Percentiles rank a stretch among this genome's conserved stretches.
These are phyloP conservation scores for Abelmoschus esculentus DNA, from an alignment of 345 rosid genomes.

Conservation along the genomic window DNA sequence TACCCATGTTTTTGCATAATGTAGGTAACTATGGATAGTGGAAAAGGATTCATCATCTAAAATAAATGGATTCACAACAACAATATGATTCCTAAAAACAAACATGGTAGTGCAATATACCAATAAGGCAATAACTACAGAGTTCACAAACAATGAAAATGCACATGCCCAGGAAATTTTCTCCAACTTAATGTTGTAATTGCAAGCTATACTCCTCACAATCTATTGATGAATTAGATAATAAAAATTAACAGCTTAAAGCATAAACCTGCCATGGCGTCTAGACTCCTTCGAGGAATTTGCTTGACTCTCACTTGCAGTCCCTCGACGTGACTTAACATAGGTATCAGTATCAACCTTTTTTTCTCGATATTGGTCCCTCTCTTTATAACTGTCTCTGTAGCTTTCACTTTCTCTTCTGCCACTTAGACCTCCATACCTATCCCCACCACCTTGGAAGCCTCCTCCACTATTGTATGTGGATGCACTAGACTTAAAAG, in stretches of 20 bases:
- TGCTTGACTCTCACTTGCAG: constrained; percentile 32
- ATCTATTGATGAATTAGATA: neutral
- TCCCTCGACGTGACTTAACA: constrained; percentile 43
- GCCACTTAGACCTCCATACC: constrained; percentile 38
- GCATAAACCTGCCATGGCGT: constrained; percentile 46
- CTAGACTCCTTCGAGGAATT: constrained; percentile 33
- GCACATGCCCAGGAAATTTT: neutral
- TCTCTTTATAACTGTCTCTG: constrained; percentile 42
- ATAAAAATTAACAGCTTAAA: constrained; percentile 5
- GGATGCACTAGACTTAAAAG: constrained; percentile 62
- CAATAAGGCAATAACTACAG: neutral
- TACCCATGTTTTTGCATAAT: neutral
- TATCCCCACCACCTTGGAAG: constrained; percentile 39
- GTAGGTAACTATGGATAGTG: neutral
- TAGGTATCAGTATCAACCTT: constrained; percentile 44
- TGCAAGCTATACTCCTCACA: neutral
- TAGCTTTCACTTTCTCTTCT: constrained; percentile 45
- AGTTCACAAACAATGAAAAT: neutral
- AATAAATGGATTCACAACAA: neutral
- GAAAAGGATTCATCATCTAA: neutral
- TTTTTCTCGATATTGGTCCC: constrained; percentile 31
- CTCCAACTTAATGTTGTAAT: neutral
- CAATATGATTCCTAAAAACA: neutral
- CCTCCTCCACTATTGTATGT: constrained; percentile 44
- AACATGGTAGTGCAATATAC: neutral